Evolutionary conservation across 2,329 filamentous ascomycete species (phyloP), one percentile per base, ranked within the genome.

Genomic region (Pseudogymnoascus sp.): DNA sequence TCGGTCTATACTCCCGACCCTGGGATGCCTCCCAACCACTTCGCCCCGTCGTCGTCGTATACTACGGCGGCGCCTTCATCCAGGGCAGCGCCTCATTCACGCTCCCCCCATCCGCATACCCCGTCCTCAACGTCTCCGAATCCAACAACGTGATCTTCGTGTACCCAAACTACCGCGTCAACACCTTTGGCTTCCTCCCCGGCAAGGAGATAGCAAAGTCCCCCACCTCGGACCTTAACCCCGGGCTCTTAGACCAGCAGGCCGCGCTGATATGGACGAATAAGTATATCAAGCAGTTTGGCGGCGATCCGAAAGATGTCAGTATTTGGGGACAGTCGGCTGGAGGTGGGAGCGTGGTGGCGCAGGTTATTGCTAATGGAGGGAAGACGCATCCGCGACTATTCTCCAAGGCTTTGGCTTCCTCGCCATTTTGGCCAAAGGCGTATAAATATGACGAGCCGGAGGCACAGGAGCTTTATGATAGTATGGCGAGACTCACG

Each of bases 171-270:
- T 84, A 89, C 70, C 79, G 87, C 4, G 79, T 89, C 30, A 84
- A 84, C 6, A 80, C 82, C 1, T 76, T 90, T 68, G 89, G 89
- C 0, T 91, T 93, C 72, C 72, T 90, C 28, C 80, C 82, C 8
- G 85, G 82, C 0, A 71, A 71, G 8, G 66, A 82, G 60, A 77
- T 83, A 12, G 75, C 77, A 7, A 77, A 76, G 18, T 78, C 78
- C 37, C 82, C 81, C 0, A 68, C 81, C 30, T 74, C 85, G 37
- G 80, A 76, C 15, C 61, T 81, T 7, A 90, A 90, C 64, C 73
- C 85, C 5, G 87, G 87, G 1, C 71, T 88, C 43, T 75, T 79
- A 62, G 85, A 88, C 67, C 84, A 88, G 71, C 77, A 81, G 63
- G 70, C 79, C 9, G 77, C 82, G 9, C 74, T 88, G 25, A 71